Conservation (phyloP, 345 rosid species). For the Melaleuca quinquenervia region DNA sequence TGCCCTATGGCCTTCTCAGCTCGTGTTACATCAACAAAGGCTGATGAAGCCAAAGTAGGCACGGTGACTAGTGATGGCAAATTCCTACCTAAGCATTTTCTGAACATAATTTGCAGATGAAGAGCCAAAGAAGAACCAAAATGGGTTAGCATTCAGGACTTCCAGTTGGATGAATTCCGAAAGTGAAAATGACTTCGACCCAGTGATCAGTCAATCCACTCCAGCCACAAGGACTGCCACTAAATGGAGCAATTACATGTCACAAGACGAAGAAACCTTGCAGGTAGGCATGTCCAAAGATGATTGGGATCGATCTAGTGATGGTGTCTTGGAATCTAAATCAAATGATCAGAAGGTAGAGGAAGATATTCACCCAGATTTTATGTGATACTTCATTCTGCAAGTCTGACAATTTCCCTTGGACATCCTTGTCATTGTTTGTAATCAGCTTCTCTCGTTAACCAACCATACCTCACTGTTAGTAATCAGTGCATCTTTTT, state of each 20-base stretch:
- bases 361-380: constrained; percentile 71
- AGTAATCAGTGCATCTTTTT: neutral
- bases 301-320: neutral
- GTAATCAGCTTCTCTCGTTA: neutral
- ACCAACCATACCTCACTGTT: neutral
- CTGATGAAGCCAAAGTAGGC: neutral
- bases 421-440: neutral
- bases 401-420: neutral
- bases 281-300: neutral
- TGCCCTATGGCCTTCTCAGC: neutral
- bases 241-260: constrained; percentile 7
- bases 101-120: neutral
- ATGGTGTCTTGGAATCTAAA: constrained; percentile 7
- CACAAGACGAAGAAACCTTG: neutral
- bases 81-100: neutral
- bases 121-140: neutral
- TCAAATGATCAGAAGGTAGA: constrained; percentile 30
- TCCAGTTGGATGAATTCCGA: neutral
- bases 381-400: constrained; percentile 13
- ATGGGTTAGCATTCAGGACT: neutral
- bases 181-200: neutral
- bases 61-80: neutral
- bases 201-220: neutral
- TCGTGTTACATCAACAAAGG: neutral
- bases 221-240: neutral